Evolutionary conservation across 2,329 filamentous ascomycete species (phyloP), one percentile per base, ranked within the genome.

Genomic region (Chaetomiaceae sp.): DNA sequence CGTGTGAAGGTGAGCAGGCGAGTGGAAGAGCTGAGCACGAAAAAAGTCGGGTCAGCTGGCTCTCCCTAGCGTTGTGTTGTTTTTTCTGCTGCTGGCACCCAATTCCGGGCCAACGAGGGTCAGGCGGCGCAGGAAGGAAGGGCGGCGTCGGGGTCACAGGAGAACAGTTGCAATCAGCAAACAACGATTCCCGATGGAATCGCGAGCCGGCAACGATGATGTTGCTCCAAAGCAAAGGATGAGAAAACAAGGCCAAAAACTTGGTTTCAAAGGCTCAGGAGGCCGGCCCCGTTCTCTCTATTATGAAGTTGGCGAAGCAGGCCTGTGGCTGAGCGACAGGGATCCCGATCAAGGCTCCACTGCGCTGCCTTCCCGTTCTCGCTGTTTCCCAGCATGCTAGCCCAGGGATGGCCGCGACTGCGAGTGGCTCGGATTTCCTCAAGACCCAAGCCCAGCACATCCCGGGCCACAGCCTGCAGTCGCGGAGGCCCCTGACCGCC

Each of bases 251-350:
- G 38, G 46, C 39, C 51, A 55, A 58, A 61, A 62, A 58, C 54
- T 51, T 54, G 52, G 59, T 60, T 63, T 60, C 60, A 59, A 55
- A 51, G 55, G 47, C 59, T 61, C 60, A 60, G 60, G 59, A 61
- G 57, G 58, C 36, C 45, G 40, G 31, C 51, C 50, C 56, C 42
- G 25, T 48, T 3, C 27, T 31, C 47, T 55, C 49, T 56, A 53
- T 61, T 60, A 57, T 57, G 55, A 57, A 57, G 54, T 53, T 53
- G 47, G 59, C 42, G 39, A 51, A 55, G 53, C 44, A 38, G 54
- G 45, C 55, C 44, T 58, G 61, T 59, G 61, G 59, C 61, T 61
- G 53, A 59, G 59, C 56, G 51, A 20, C 59, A 57, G 48, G 61
- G 59, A 56, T 58, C 40, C 45, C 23, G 40, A 53, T 27, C 43